These are phyloP conservation scores for Xylariaceae sp. DNA, from an alignment of 2,329 filamentous ascomycete species.

Conservation along the genomic window DNA sequence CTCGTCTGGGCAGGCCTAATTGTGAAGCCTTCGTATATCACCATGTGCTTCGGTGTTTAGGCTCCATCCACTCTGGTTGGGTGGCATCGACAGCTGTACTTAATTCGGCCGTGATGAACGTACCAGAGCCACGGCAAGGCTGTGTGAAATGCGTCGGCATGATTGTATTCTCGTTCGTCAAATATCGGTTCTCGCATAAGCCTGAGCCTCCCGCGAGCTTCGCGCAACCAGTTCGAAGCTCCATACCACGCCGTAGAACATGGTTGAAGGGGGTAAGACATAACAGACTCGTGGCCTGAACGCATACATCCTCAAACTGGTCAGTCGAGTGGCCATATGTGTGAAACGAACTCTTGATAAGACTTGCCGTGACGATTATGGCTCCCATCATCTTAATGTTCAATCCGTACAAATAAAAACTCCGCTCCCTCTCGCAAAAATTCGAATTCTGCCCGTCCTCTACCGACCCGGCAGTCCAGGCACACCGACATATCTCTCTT, in stretches of 20 bases:
- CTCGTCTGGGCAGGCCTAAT: too few species aligned
- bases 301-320: not conserved
- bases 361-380: constrained; percentile 11
- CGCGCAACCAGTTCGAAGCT: not conserved
- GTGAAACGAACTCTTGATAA: constrained; percentile 3
- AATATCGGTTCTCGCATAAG: not conserved
- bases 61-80: too few species aligned
- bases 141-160: not conserved
- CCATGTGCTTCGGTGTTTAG: too few species aligned
- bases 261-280: not conserved
- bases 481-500: constrained; percentile 74
- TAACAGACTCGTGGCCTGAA: not conserved
- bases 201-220: not conserved
- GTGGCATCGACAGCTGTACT: too few species aligned
- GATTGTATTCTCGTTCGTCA: not conserved
- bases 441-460: not conserved
- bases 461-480: constrained; percentile 48
- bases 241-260: too few species aligned
- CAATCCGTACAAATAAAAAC: not conserved
- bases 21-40: too few species aligned
- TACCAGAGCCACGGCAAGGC: not conserved
- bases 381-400: not conserved
- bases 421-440: too few species aligned
- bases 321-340: constrained; percentile 3
- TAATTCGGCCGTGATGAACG: too few species aligned